Evolutionary conservation across 2,329 filamentous ascomycete species (phyloP).

Genomic region (Proliferodiscus dingleyae): DNA sequence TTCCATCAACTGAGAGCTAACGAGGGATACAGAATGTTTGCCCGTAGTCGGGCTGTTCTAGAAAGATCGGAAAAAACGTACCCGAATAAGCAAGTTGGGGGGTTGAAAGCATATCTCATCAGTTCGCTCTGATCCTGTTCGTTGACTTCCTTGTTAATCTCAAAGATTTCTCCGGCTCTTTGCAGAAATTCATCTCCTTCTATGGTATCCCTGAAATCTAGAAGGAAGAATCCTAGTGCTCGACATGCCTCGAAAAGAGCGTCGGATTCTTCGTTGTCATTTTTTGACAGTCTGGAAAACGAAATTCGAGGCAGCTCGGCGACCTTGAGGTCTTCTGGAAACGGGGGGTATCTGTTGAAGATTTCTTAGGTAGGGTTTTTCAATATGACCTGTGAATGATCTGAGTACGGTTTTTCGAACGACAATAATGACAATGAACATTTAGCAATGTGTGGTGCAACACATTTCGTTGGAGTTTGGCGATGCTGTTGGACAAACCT

Average conservation of each 20-base stretch:
- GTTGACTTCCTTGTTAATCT: conserved; percentile 7
- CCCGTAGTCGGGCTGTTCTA: no score
- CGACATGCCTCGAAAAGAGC: conserved; percentile 9
- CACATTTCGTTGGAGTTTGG: no score
- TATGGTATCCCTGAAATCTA: conserved; percentile 9
- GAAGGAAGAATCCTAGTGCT: conserved; percentile 12
- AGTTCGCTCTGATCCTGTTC: conserved; percentile 44
- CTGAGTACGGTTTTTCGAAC: no score
- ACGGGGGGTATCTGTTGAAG: conserved; percentile 5
- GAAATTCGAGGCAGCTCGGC: conserved; percentile 1
- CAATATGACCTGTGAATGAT: no score
- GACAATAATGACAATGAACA: no score
- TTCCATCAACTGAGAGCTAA: neutral
- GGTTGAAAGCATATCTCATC: conserved; percentile 44
- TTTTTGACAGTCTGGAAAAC: neutral
- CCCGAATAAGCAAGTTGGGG: conserved; percentile 5
- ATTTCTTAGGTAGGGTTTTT: conserved; percentile 7
- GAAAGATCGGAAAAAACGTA: no score
- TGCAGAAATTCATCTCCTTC: conserved; percentile 12
- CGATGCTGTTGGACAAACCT: no score
- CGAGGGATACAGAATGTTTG: neutral
- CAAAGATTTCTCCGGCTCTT: conserved; percentile 10
- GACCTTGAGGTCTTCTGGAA: conserved; percentile 3
- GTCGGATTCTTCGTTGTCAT: neutral
- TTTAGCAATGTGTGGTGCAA: no score